Evolutionary conservation across 2,329 filamentous ascomycete species (phyloP).

Genomic region (Zasmidium angulare): DNA sequence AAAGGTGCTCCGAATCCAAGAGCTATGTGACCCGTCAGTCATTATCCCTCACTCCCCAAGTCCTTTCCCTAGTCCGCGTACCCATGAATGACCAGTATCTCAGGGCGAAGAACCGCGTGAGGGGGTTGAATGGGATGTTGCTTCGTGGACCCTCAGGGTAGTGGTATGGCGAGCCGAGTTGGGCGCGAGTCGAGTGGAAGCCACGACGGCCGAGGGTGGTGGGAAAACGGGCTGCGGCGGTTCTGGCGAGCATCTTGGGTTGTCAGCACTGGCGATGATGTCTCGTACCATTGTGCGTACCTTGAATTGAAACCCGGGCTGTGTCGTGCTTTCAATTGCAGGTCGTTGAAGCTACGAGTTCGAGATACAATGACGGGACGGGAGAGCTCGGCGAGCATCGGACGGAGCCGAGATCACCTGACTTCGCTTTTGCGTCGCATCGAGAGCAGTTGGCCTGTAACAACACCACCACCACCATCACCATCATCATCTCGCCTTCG

Average conservation of each 20-base stretch:
- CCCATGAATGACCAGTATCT: slow-evolving; percentile 82
- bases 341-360: background rate
- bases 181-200: slow-evolving; percentile 87
- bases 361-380: slow-evolving; percentile 1
- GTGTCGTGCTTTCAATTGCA: background rate
- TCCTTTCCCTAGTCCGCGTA: slow-evolving; percentile 40
- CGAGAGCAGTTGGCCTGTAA: no score
- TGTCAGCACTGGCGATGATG: background rate
- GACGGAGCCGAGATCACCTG: background rate
- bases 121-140: slow-evolving; percentile 97
- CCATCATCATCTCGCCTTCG: background rate
- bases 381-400: background rate
- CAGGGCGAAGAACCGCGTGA: slow-evolving; percentile 78
- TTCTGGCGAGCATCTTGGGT: slow-evolving; percentile 33
- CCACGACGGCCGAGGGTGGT: slow-evolving; percentile 76
- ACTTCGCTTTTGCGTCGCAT: background rate
- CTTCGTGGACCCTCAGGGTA: slow-evolving; percentile 93
- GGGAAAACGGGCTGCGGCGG: slow-evolving; percentile 58
- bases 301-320: background rate
- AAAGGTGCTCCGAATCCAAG: slow-evolving; percentile 61
- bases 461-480: background rate
- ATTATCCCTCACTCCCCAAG: background rate
- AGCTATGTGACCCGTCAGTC: slow-evolving; percentile 48
- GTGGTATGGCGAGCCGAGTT: slow-evolving; percentile 89
- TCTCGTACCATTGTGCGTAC: background rate